phyloP scores from a whole-genome alignment of 345 rosid species.

The Eutrema yunnanense region DNA sequence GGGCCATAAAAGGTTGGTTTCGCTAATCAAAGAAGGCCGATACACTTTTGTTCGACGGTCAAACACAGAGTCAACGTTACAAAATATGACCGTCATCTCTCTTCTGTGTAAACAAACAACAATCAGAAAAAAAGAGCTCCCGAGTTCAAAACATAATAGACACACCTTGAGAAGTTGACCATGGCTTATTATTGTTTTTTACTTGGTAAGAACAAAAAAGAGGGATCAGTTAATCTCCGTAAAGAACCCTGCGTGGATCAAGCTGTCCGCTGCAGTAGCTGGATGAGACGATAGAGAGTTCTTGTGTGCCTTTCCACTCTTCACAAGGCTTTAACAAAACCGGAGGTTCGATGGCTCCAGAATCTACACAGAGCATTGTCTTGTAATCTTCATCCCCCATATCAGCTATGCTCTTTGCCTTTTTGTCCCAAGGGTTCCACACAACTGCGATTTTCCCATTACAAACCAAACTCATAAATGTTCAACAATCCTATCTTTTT shows the following conservation, averaged over 20 bases:
- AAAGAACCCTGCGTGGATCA: constrained; percentile 82
- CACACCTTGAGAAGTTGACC: neutral
- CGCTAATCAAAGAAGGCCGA: constrained; percentile 9
- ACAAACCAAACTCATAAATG: neutral
- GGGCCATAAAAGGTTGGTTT: neutral
- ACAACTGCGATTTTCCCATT: constrained; percentile 45
- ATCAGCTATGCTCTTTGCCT: constrained; percentile 70
- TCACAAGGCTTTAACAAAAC: constrained; percentile 69
- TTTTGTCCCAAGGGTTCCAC: constrained; percentile 97
- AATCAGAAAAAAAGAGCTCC: neutral
- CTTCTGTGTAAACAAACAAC: neutral
- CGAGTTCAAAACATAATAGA: constrained; percentile 15
- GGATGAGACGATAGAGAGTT: constrained; percentile 86
- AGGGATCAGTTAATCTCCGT: constrained; percentile 41
- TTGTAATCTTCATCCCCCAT: constrained; percentile 88
- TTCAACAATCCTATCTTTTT: neutral
- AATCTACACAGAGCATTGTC: constrained; percentile 77
- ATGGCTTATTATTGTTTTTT: constrained; percentile 15
- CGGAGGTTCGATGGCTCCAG: constrained; percentile 64
- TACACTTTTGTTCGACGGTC: constrained; percentile 16
- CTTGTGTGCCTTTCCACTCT: constrained; percentile 90
- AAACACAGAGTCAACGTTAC: constrained; percentile 37
- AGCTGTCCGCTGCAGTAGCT: constrained; percentile 95
- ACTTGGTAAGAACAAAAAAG: neutral
- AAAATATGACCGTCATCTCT: constrained; percentile 24